Conservation (phyloP, 805 yeast genomes). For the Candida koratica region DNA sequence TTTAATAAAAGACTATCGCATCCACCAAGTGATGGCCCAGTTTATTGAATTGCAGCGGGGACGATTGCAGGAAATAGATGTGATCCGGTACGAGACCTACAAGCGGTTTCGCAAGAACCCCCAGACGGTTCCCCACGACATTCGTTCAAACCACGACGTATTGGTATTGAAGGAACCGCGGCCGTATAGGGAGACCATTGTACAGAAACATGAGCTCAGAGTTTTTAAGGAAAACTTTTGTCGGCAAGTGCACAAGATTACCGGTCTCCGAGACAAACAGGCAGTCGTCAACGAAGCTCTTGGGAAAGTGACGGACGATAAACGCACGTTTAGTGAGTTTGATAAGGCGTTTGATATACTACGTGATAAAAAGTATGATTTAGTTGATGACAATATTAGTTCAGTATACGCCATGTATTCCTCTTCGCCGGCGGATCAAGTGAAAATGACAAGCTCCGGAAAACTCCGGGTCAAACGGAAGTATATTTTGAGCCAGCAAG, state of each 20-base stretch:
- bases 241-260: constrained; percentile 14
- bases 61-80: constrained; percentile 61
- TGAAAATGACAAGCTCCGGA: constrained; percentile 15
- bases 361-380: constrained; percentile 8
- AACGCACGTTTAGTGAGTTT: constrained; percentile 9
- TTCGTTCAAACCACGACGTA: constrained; percentile 13
- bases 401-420: constrained; percentile 24
- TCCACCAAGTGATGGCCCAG: too few species aligned
- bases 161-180: constrained; percentile 27
- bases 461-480: constrained; percentile 27
- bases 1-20: too few species aligned
- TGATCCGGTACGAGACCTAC: constrained; percentile 63
- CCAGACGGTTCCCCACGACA: constrained; percentile 35
- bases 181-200: constrained; percentile 46
- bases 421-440: constrained; percentile 19
- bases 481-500: constrained; percentile 47
- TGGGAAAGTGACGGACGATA: constrained; percentile 8
- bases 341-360: constrained; percentile 7
- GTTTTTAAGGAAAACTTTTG: constrained; percentile 47
- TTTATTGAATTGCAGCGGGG: constrained; percentile 34
- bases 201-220: constrained; percentile 67
- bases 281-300: constrained; percentile 8
- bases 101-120: constrained; percentile 64
- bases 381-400: constrained; percentile 8
- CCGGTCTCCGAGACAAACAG: constrained; percentile 7